These are phyloP conservation scores for Moesziomyces aphidis DNA, from an alignment of 1,284 basidiomycete species.

Conservation along the genomic window DNA sequence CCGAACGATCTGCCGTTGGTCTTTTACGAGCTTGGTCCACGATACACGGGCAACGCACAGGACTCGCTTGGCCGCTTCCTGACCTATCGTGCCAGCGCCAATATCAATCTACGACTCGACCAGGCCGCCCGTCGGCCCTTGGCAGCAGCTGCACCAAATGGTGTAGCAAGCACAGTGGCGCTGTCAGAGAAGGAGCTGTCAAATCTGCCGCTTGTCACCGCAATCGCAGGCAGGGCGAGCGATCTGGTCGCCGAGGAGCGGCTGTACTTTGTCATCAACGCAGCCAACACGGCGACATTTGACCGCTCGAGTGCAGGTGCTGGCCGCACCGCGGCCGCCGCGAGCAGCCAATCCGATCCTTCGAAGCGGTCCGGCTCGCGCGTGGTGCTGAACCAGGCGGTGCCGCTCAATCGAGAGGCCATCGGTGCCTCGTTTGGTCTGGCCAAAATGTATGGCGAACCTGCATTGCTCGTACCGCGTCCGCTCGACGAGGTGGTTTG, in stretches of 20 bases:
- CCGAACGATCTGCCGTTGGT: conserved; percentile 55
- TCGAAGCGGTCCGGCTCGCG: conserved; percentile 29
- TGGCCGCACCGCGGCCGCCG: neutral
- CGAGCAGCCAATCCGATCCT: conserved; percentile 7
- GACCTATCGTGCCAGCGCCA: conserved; percentile 54
- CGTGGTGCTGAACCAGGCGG: conserved; percentile 53
- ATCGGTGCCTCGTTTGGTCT: conserved; percentile 42
- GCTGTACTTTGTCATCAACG: conserved; percentile 57
- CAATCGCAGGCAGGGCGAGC: conserved; percentile 46
- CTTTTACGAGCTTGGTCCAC: conserved; percentile 48
- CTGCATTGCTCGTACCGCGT: conserved; percentile 73
- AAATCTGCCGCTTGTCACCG: conserved; percentile 47
- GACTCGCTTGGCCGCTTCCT: conserved; percentile 61
- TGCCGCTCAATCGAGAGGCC: conserved; percentile 43
- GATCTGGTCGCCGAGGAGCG: conserved; percentile 47
- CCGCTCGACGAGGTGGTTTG: conserved; percentile 82
- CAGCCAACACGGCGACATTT: conserved; percentile 43
- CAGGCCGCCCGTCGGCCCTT: conserved; percentile 28
- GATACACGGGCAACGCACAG: conserved; percentile 58
- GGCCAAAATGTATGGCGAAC: conserved; percentile 54
- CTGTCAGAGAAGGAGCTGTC: conserved; percentile 47
- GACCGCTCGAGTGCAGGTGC: conserved; percentile 16
- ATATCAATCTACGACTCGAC: conserved; percentile 57
- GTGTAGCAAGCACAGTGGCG: neutral
- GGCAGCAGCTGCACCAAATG: conserved; percentile 5